Conservation (phyloP, 306 rosid species). For the Gastrolobium bilobum region DNA sequence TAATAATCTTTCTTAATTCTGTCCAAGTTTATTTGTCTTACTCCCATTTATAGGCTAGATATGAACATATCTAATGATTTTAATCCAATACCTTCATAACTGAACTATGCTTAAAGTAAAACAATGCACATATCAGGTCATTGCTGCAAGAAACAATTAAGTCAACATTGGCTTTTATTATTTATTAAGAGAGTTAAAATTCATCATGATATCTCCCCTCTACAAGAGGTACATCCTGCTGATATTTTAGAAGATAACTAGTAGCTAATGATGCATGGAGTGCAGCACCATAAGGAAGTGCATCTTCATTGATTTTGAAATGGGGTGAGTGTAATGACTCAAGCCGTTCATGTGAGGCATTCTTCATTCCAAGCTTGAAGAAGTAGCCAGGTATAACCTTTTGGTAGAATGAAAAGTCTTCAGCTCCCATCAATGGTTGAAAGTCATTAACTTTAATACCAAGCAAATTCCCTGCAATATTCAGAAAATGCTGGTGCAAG, state of each 20-base stretch:
- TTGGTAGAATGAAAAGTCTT: conserved; percentile 89
- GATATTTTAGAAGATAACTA: conserved; percentile 64
- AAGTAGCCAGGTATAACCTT: conserved; percentile 82
- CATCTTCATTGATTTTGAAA: conserved; percentile 78
- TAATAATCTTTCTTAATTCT: too few species aligned
- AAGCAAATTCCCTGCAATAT: conserved; percentile 63
- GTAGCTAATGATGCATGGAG: conserved; percentile 87
- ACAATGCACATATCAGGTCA: not conserved
- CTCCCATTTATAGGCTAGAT: too few species aligned
- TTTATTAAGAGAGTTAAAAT: conserved; percentile 47
- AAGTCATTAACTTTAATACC: conserved; percentile 63
- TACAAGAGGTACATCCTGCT: conserved; percentile 37
- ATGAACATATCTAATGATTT: too few species aligned
- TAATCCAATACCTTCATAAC: too few species aligned
- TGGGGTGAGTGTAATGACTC: conserved; percentile 64
- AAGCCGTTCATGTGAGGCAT: conserved; percentile 45
- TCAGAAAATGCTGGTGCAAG: conserved; percentile 63
- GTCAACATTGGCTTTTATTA: not conserved
- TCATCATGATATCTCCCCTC: conserved; percentile 62
- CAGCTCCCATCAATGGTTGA: conserved; percentile 69
- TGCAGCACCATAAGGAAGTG: conserved; percentile 83
- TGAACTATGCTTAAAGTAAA: not conserved
- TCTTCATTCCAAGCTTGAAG: conserved; percentile 70
- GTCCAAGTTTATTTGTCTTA: too few species aligned
- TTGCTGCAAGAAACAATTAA: too few species aligned